Evolutionary conservation across 176 grass and related monocot species (phyloP).

Genomic region (Hsuehochloa calcarea): DNA sequence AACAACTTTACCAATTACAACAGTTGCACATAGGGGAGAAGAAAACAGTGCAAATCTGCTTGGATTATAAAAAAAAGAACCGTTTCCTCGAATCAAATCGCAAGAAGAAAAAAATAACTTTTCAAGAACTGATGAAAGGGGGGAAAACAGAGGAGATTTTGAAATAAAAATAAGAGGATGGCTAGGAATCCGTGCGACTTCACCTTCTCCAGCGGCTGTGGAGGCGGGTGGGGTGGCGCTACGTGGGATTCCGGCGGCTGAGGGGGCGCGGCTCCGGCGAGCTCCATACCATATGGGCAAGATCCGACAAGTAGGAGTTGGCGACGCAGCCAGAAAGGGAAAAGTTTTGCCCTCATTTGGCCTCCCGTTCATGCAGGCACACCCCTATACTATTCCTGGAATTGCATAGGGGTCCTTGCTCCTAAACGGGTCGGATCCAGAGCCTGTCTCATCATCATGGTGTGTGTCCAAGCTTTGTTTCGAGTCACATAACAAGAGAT

Average conservation of each 20-base stretch:
- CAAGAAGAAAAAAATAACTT: not conserved
- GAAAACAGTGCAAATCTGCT: not conserved
- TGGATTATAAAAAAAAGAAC: not conserved
- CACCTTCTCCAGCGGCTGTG: conserved; percentile 40
- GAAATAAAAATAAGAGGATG: not conserved
- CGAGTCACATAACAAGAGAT: not conserved
- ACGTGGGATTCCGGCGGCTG: conserved; percentile 41
- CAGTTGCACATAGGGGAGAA: not conserved
- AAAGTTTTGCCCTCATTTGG: conserved; percentile 38
- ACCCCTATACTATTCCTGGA: not conserved
- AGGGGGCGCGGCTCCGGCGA: conserved; percentile 36
- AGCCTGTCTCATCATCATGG: not conserved
- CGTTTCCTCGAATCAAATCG: not conserved
- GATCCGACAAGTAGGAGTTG: conserved; percentile 49
- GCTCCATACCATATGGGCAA: conserved; percentile 40
- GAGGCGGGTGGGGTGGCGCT: conserved; percentile 21
- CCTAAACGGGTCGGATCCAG: not conserved
- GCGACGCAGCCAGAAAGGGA: conserved; percentile 28
- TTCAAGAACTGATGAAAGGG: not conserved
- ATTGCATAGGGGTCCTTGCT: not conserved
- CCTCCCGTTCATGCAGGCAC: not conserved
- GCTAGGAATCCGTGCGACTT: not conserved
- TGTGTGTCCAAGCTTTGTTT: not conserved
- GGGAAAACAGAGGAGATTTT: not conserved
- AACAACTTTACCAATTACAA: not conserved